These are phyloP conservation scores for Cutaneotrichosporon curvatum DNA, from an alignment of 1,284 basidiomycete genomes.

Conservation along the genomic window DNA sequence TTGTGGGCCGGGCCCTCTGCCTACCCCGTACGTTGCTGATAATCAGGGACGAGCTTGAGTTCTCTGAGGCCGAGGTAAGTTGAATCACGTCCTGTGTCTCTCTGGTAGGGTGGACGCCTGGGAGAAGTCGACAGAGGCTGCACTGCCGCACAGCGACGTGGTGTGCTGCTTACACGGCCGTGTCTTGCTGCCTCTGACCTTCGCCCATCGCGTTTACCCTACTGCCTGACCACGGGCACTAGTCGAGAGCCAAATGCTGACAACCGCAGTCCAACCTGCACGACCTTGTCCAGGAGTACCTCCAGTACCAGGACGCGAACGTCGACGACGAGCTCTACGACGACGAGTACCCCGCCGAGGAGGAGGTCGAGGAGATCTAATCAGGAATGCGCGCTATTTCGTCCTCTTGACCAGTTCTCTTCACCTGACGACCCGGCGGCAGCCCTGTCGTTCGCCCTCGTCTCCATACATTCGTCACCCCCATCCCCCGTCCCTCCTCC, in stretches of 20 bases:
- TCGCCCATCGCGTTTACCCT: too few relatives aligned
- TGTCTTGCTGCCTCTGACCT: too few relatives aligned
- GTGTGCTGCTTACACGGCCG: too few relatives aligned
- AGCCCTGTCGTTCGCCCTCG: slow-evolving; percentile 19
- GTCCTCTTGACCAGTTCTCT: slow-evolving; percentile 9
- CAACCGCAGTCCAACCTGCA: slow-evolving; percentile 41
- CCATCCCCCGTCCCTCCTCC: slow-evolving; percentile 2
- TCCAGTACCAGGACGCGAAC: slow-evolving; percentile 82
- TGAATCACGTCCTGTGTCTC: too few relatives aligned
- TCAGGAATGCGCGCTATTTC: slow-evolving; percentile 2
- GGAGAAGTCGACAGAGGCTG: too few relatives aligned
- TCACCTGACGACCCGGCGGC: slow-evolving; percentile 13
- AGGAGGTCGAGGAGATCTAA: slow-evolving; percentile 36
- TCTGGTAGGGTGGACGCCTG: too few relatives aligned
- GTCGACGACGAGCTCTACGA: slow-evolving; percentile 49
- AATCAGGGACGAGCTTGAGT: slow-evolving; percentile 67
- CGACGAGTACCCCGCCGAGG: slow-evolving; percentile 42
- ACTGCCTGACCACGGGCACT: too few relatives aligned
- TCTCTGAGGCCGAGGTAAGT: slow-evolving; percentile 66
- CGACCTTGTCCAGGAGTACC: slow-evolving; percentile 42
- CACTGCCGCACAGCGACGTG: too few relatives aligned
- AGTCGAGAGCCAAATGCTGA: too few relatives aligned
- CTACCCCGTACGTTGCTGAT: too few relatives aligned
- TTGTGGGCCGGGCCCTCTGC: too few relatives aligned
- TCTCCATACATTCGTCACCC: slow-evolving; percentile 1